phyloP scores from a whole-genome alignment of 805 yeast genomes.

The Wickerhamiella azyma region DNA sequence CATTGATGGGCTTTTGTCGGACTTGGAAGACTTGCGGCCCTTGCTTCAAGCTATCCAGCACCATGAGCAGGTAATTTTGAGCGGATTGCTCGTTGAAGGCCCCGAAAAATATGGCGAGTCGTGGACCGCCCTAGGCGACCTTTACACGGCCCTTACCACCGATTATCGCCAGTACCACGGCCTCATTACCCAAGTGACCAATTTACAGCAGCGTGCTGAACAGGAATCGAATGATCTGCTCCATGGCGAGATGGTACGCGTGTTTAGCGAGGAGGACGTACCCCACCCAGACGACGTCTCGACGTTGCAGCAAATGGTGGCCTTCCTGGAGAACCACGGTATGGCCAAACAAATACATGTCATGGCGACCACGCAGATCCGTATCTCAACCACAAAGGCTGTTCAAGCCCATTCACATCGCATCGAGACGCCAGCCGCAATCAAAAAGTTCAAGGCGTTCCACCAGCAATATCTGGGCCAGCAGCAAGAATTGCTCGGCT shows the following conservation, averaged over 20 bases:
- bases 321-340: neutral
- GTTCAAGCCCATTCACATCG: slow-evolving; percentile 8
- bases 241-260: neutral
- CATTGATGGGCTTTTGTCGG: neutral
- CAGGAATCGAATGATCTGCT: neutral
- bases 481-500: neutral
- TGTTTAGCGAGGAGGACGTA: neutral
- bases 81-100: slow-evolving; percentile 21
- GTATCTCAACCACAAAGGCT: neutral
- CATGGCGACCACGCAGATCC: neutral
- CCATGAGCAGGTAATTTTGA: slow-evolving; percentile 29
- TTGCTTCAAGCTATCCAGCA: slow-evolving; percentile 35
- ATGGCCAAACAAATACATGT: slow-evolving; percentile 1
- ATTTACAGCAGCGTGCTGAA: neutral
- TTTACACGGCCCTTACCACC: slow-evolving; percentile 5
- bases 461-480: slow-evolving; percentile 6
- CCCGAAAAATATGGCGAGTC: slow-evolving; percentile 30
- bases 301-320: neutral
- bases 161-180: neutral
- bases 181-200: neutral
- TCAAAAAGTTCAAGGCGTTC: slow-evolving; percentile 17
- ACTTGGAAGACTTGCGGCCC: neutral
- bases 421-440: slow-evolving; percentile 4
- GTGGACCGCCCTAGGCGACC: slow-evolving; percentile 16
- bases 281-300: slow-evolving; percentile 1